Evolutionary conservation across 371 early-diverging fungal genomes (phyloP), one percentile per base, ranked within the genome.

Genomic region (Rhizopus delemar): DNA sequence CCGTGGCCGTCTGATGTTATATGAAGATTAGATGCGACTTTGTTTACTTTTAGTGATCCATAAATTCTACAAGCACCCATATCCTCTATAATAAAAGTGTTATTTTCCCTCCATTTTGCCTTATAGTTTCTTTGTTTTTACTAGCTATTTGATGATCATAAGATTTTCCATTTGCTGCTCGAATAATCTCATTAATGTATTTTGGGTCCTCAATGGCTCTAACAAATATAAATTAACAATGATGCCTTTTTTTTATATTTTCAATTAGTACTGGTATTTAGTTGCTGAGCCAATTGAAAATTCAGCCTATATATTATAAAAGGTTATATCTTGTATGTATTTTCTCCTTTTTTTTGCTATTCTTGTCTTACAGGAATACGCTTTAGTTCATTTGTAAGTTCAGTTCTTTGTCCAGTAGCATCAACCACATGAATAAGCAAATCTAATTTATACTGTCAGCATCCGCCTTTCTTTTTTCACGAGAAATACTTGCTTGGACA

Each of bases 1-100:
- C 95, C 97, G 67, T 95, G 95, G 4, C 95, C 95, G 43, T 81
- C 70, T 1, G 94, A 87, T 0, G 96, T 97, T 62, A 97, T 84
- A 62, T 95, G 96, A 53, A 97, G 79, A 71, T 92, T 93, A 8
- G 95, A 95, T 2, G 89, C 80, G 2, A 94, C 85, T 60, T 92
- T 94, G 74, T 87, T 88, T 34, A 90, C 89, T 39, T 78, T 54
- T 7, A 92, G 76, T 4, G 88, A 81, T 7, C 97, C 97, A 48
- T 69, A 70, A 15, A 95, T 72, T 35, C 92, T 73, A 71, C 97
- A 96, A 0, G 89, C 92, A 29, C 78, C 76, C 57, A 79, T 74
- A 53, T 74, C 80, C 8, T 59, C 79, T 78, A 57, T 9, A 38
- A 16, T 29, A 48, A 41, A 36, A 41, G 46, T 8, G 6, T 6